These are phyloP conservation scores for Massariosphaeria phaeospora DNA, from an alignment of 495 filamentous ascomycete genomes.

Conservation along the genomic window DNA sequence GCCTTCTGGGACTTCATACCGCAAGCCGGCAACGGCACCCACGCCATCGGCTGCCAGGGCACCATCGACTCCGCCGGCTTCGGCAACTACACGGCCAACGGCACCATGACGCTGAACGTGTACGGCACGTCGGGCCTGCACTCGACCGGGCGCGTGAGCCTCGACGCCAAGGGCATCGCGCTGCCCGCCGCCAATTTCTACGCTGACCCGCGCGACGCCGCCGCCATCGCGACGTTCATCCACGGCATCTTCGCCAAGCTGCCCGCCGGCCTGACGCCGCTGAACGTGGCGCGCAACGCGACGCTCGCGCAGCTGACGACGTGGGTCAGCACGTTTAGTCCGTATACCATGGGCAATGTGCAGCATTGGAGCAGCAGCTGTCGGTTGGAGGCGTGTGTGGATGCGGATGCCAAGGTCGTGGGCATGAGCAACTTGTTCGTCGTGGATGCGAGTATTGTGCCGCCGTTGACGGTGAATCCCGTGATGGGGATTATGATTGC, in stretches of 20 bases:
- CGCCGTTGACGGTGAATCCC: constrained; percentile 47
- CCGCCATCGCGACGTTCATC: constrained; percentile 44
- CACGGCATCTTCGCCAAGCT: constrained; percentile 40
- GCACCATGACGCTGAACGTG: constrained; percentile 44
- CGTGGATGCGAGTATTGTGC: constrained; percentile 42
- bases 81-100: constrained; percentile 31
- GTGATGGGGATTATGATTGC: constrained; percentile 46
- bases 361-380: constrained; percentile 39
- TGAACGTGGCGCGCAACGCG: constrained; percentile 38
- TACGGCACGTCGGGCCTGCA: constrained; percentile 45
- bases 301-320: constrained; percentile 38
- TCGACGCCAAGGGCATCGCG: constrained; percentile 39
- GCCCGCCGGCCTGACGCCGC: constrained; percentile 37
- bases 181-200: constrained; percentile 40
- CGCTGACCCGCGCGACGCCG: constrained; percentile 38
- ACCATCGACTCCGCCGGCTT: constrained; percentile 42
- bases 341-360: constrained; percentile 41
- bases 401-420: constrained; percentile 23
- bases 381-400: constrained; percentile 8
- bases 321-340: constrained; percentile 41
- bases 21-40: constrained; percentile 33
- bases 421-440: constrained; percentile 26
- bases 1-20: constrained; percentile 42
- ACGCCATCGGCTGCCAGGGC: constrained; percentile 42
- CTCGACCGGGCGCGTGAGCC: constrained; percentile 39